phyloP scores from a whole-genome alignment of 768 basidiomycete genomes.

The Neoboletus magnificus region DNA sequence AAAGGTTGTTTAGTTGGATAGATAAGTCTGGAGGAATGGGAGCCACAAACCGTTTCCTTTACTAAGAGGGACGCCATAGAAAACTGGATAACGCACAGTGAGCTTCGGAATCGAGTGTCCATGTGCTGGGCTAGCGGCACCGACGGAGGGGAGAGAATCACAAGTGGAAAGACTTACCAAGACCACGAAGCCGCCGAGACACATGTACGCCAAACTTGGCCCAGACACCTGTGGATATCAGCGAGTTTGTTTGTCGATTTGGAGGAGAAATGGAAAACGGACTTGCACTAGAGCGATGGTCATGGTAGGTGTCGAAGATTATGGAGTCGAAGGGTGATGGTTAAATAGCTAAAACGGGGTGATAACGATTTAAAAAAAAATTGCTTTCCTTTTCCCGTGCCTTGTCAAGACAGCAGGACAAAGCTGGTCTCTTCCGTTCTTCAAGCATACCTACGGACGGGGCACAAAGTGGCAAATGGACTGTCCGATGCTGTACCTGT shows the following conservation, averaged over 20 bases:
- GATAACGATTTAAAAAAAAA: no score
- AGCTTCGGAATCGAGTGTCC: background rate
- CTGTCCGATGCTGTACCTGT: no score
- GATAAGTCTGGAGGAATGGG: background rate
- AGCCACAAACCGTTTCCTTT: constrained; percentile 63
- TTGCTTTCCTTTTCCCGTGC: no score
- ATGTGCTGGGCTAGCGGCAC: background rate
- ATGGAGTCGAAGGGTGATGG: no score
- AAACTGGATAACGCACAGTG: constrained; percentile 47
- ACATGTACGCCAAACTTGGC: constrained; percentile 56
- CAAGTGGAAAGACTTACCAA: constrained; percentile 30
- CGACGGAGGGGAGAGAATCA: background rate
- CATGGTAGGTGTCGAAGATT: constrained; percentile 10
- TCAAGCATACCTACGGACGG: no score
- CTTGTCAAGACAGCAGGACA: no score
- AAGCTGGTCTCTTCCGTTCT: no score
- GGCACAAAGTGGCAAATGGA: no score
- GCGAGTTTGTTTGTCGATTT: constrained; percentile 22
- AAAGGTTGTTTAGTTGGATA: background rate
- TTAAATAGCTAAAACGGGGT: no score
- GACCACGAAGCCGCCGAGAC: constrained; percentile 56
- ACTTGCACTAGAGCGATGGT: constrained; percentile 23
- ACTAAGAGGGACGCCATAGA: constrained; percentile 80
- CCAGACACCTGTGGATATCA: constrained; percentile 44
- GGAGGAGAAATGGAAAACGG: constrained; percentile 7